Percentiles rank a stretch among this genome's conserved stretches.
Conservation (phyloP, 306 rosid genomes). For the Glycine soja region DNA sequence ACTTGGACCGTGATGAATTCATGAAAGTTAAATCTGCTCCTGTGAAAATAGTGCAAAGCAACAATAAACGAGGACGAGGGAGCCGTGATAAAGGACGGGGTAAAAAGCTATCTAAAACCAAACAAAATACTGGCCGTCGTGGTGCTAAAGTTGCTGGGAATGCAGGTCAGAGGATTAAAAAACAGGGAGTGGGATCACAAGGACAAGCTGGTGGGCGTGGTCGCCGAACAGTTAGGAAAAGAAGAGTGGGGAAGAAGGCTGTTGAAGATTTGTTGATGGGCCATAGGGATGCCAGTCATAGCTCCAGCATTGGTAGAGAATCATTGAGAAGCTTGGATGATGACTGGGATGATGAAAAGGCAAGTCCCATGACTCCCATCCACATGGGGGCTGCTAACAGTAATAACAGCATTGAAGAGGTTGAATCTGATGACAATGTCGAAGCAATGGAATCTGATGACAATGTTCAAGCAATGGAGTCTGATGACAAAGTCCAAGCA, state of each 20-base stretch:
- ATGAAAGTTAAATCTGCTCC: constrained; percentile 55
- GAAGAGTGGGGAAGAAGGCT: constrained; percentile 67
- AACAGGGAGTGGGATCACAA: constrained; percentile 60
- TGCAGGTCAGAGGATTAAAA: constrained; percentile 59
- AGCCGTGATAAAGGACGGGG: constrained; percentile 67
- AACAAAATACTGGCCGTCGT: constrained; percentile 44
- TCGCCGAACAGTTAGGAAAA: constrained; percentile 84
- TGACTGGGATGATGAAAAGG: constrained; percentile 78
- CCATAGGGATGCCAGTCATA: constrained; percentile 49
- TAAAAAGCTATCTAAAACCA: constrained; percentile 63
- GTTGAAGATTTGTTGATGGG: constrained; percentile 62
- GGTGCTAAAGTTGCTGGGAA: constrained; percentile 55
- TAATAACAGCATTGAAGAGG: constrained; percentile 61
- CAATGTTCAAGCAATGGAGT: too few species aligned
- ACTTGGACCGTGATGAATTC: constrained; percentile 49
- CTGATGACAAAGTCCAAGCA: constrained; percentile 56
- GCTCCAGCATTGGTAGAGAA: constrained; percentile 62
- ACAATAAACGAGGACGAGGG: constrained; percentile 70
- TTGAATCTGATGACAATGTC: constrained; percentile 62
- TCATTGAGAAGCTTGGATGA: constrained; percentile 65
- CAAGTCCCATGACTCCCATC: constrained; percentile 44
- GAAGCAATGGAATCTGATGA: too few species aligned
- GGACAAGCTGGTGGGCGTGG: constrained; percentile 80
- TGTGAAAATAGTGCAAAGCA: constrained; percentile 55
- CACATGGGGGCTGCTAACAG: constrained; percentile 61